Evolutionary conservation across 306 rosid genomes (phyloP).

Genomic region (Rosa rugosa): DNA sequence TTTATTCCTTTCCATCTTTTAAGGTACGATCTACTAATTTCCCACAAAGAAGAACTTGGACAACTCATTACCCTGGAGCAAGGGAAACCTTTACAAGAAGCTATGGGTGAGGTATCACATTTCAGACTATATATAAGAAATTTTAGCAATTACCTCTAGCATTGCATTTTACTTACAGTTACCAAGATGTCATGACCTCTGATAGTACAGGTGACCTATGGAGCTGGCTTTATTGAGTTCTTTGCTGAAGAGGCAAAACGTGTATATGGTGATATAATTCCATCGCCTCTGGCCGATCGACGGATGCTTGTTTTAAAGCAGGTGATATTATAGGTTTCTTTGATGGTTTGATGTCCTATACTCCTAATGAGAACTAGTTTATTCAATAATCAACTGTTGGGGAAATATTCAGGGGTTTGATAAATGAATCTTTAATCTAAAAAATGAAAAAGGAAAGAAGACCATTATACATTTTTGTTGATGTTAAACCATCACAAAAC

Average conservation of each 20-base stretch:
- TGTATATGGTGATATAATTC: conserved; percentile 90
- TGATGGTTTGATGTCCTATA: conserved; percentile 20
- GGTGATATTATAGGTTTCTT: conserved; percentile 44
- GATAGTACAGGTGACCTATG: conserved; percentile 58
- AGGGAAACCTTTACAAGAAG: conserved; percentile 93
- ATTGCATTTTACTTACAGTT: conserved; percentile 10
- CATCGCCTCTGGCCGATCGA: conserved; percentile 79
- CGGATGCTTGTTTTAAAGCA: conserved; percentile 87
- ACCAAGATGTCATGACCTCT: conserved; percentile 21
- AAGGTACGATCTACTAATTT: conserved; percentile 78
- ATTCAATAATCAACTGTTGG: not conserved
- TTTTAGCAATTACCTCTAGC: conserved; percentile 9
- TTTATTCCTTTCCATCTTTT: conserved; percentile 26
- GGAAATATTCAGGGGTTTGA: not conserved
- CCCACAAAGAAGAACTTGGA: conserved; percentile 82
- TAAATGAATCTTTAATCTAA: not conserved
- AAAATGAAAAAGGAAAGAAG: not conserved
- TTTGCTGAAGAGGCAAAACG: conserved; percentile 93
- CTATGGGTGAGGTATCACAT: conserved; percentile 76
- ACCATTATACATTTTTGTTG: not conserved
- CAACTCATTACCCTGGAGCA: conserved; percentile 96
- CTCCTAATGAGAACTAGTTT: not conserved
- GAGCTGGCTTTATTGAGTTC: conserved; percentile 91
- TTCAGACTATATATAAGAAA: conserved; percentile 24
- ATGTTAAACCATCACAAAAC: not conserved